Evolutionary conservation across 2,329 filamentous ascomycete genomes (phyloP).

Genomic region (Aspergillus udagawae): DNA sequence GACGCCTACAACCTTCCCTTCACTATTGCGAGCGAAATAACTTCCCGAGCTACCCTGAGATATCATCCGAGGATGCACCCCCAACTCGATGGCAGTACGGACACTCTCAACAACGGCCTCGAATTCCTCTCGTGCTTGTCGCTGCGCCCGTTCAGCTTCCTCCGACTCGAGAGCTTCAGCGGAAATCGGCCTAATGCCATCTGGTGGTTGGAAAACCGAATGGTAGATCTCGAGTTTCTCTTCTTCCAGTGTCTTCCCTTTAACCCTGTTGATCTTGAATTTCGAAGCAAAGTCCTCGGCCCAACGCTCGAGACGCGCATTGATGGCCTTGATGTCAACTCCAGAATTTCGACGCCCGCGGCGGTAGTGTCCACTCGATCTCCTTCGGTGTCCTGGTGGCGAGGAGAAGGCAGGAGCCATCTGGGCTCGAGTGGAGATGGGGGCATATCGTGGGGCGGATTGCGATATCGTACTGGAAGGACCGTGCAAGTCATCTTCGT

Average conservation of each 20-base stretch:
- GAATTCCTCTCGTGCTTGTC: slow-evolving; percentile 76
- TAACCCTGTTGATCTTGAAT: slow-evolving; percentile 81
- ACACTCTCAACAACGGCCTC: slow-evolving; percentile 88
- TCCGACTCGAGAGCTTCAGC: slow-evolving; percentile 65
- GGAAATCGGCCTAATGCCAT: slow-evolving; percentile 76
- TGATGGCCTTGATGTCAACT: slow-evolving; percentile 97
- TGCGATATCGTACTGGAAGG: slow-evolving; percentile 53
- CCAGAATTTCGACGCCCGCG: slow-evolving; percentile 71
- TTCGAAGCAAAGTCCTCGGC: slow-evolving; percentile 96
- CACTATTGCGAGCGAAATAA: slow-evolving; percentile 89
- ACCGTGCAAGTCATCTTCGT: slow-evolving; percentile 59
- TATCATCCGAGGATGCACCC: slow-evolving; percentile 91
- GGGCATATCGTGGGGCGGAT: slow-evolving; percentile 58
- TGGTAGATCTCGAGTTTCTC: slow-evolving; percentile 93
- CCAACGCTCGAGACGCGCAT: slow-evolving; percentile 91
- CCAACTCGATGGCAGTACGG: slow-evolving; percentile 81
- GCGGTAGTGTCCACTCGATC: slow-evolving; percentile 46
- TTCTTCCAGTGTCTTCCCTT: slow-evolving; percentile 70
- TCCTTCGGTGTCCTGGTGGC: slow-evolving; percentile 41
- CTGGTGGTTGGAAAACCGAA: slow-evolving; percentile 91
- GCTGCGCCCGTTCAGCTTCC: slow-evolving; percentile 52
- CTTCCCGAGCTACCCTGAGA: slow-evolving; percentile 95
- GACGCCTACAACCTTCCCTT: slow-evolving; percentile 92
- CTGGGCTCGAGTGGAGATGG: slow-evolving; percentile 52
- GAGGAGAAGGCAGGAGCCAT: slow-evolving; percentile 37